Conservation (phyloP, 2,329 filamentous ascomycete species). For the Neodidymelliopsis sp. region DNA sequence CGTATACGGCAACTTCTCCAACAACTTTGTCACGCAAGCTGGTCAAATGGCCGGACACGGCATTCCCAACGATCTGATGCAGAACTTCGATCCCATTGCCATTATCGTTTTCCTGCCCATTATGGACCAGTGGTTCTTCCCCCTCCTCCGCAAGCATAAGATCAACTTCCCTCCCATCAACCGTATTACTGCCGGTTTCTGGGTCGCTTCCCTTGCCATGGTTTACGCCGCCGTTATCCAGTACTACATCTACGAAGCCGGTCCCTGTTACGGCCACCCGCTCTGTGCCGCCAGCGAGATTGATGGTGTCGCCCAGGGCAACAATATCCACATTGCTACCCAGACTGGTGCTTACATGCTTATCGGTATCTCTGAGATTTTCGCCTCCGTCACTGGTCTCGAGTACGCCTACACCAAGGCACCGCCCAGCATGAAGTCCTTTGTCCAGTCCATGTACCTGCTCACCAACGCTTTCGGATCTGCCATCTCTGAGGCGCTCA, state of each 20-base stretch:
- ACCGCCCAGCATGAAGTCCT: constrained; percentile 57
- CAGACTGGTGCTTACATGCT: constrained; percentile 58
- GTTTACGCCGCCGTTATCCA: constrained; percentile 65
- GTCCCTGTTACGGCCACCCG: constrained; percentile 60
- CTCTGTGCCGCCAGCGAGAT: constrained; percentile 43
- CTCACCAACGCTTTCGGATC: constrained; percentile 68
- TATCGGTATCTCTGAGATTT: constrained; percentile 58
- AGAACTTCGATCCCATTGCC: constrained; percentile 56
- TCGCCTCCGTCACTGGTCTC: constrained; percentile 57
- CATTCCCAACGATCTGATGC: constrained; percentile 58
- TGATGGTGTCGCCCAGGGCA: constrained; percentile 42
- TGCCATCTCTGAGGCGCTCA: constrained; percentile 69
- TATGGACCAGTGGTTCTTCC: constrained; percentile 54
- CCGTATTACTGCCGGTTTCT: constrained; percentile 61
- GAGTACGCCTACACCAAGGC: constrained; percentile 60
- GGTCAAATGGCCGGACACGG: constrained; percentile 55
- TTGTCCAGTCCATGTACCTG: constrained; percentile 63
- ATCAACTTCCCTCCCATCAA: constrained; percentile 61
- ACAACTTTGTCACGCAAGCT: constrained; percentile 56
- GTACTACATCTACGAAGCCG: constrained; percentile 63
- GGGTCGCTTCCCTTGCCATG: constrained; percentile 61
- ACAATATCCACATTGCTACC: constrained; percentile 55
- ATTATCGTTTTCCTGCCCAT: constrained; percentile 58
- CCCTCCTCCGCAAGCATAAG: constrained; percentile 50
- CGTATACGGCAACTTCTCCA: constrained; percentile 52